Evolutionary conservation across 805 yeast genomes (phyloP), one percentile per base, ranked within the genome.

Genomic region (Cyberlindnera veronae): DNA sequence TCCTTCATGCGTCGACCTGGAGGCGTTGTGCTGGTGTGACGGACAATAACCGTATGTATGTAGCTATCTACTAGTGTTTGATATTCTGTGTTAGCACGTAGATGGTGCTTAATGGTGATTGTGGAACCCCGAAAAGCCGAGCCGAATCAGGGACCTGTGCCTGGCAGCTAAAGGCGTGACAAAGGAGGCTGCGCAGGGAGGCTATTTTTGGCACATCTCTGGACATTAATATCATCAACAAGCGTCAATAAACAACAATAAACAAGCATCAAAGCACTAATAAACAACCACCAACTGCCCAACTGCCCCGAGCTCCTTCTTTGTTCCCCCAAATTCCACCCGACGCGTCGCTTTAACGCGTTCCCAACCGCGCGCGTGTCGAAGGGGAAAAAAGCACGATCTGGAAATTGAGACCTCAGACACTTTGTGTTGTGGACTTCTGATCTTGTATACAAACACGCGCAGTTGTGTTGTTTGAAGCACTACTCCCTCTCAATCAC

Each of bases 311-410:
- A 7, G 10, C 14, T 23, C 15, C 19, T 30, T 12, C 23, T 15
- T 30, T 19, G 13, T 17, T 12, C 10, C 6, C 19, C 21, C 13
- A 13, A 12, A n/a, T 10, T 11, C 15, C 34, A 21, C 19, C 11
- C 10, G 34, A 32, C 34, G 34, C 34, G 34, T 32, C 34, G 19
- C 34, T 27, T 18, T 11, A 23, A 36, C 39, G 39, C 33, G 33
- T 32, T 36, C 17, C 23, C n/a, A n/a, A n/a, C 15, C 27, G 37
- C 18, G 32, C 33, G 24, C 34, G 34, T 10, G 23, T 21, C 22
- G 29, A 36, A 36, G 33, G 33, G 34, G 39, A 36, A 36, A 36
- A 36, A 24, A n/a, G 33, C 30, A 21, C 40, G 39, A 41, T 36
- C 36, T 29, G 32, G 16, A 29, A 32, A 40, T 31, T 35, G 31